A percentile compares a stretch with the other conserved stretches of the same genome.
phyloP scores from a whole-genome alignment of 768 basidiomycete species.

The Solioccasus polychromus region DNA sequence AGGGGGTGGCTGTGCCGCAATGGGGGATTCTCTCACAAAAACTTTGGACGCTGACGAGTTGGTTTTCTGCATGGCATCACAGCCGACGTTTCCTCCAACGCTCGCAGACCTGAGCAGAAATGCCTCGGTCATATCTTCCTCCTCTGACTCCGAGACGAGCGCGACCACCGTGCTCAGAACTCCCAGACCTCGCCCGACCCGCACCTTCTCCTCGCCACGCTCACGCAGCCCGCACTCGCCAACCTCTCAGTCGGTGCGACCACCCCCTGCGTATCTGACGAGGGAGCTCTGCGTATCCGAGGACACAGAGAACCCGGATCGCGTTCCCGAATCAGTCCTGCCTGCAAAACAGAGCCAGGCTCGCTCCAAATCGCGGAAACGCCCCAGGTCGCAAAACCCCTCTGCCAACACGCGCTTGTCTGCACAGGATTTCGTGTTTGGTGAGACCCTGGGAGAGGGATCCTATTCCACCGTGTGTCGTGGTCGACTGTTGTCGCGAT shows the following conservation, averaged over 20 bases:
- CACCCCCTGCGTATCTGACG: conserved; percentile 57
- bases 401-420: conserved; percentile 44
- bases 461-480: conserved; percentile 74
- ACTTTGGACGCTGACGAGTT: no score
- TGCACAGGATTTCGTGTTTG: conserved; percentile 70
- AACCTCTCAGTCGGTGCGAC: conserved; percentile 30
- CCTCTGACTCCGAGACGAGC: conserved; percentile 52
- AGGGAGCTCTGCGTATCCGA: conserved; percentile 49
- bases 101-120: conserved; percentile 72
- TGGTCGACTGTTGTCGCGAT: conserved; percentile 2
- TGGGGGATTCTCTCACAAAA: conserved; percentile 16
- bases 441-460: conserved; percentile 73
- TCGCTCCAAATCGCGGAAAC: conserved; percentile 40
- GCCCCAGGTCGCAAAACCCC: conserved; percentile 41
- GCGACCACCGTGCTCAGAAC: conserved; percentile 39
- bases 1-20: conserved; percentile 23
- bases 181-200: conserved; percentile 51
- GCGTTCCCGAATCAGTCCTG: conserved; percentile 7
- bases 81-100: conserved; percentile 31
- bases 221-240: conserved; percentile 51
- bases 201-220: conserved; percentile 64
- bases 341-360: conserved; percentile 19
- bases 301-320: conserved; percentile 18
- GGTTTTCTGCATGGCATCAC: conserved; percentile 1
- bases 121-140: conserved; percentile 71